Conservation (phyloP, 495 filamentous ascomycete species). For the Podospora pseudoanserina region DNA sequence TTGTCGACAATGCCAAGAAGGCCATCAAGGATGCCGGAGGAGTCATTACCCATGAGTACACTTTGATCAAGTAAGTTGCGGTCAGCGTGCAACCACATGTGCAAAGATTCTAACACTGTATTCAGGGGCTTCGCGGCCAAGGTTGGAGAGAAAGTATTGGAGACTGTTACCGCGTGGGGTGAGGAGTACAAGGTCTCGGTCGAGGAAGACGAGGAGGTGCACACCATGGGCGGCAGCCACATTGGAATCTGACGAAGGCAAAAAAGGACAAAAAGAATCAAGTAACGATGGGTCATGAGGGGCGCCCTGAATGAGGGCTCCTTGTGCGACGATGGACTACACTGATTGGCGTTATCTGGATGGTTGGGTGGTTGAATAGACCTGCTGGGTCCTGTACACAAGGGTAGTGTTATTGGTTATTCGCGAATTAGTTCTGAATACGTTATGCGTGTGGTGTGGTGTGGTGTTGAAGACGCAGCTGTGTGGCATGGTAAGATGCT, state of each 20-base stretch:
- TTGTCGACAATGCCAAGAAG: constrained; percentile 66
- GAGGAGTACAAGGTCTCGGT: constrained; percentile 62
- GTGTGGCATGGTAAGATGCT: neutral
- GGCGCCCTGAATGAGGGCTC: neutral
- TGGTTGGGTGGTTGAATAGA: neutral
- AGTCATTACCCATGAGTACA: constrained; percentile 54
- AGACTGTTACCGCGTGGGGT: constrained; percentile 64
- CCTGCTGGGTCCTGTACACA: neutral
- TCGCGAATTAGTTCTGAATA: neutral
- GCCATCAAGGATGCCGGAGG: constrained; percentile 65
- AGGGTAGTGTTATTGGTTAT: neutral
- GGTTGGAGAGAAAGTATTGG: constrained; percentile 62
- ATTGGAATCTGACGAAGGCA: constrained; percentile 4
- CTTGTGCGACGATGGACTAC: neutral
- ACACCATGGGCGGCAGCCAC: constrained; percentile 13
- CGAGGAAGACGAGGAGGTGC: constrained; percentile 63
- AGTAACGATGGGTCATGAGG: neutral
- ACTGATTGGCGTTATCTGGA: neutral
- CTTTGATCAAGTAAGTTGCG: constrained; percentile 50
- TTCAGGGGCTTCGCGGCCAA: constrained; percentile 73
- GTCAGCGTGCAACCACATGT: neutral
- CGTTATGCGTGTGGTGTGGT: neutral
- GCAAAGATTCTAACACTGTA: constrained; percentile 16
- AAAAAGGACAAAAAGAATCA: neutral
- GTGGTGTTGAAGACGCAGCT: neutral